These are phyloP conservation scores for Colletotrichum zoysiae DNA, from an alignment of 2,329 filamentous ascomycete genomes.

Conservation along the genomic window DNA sequence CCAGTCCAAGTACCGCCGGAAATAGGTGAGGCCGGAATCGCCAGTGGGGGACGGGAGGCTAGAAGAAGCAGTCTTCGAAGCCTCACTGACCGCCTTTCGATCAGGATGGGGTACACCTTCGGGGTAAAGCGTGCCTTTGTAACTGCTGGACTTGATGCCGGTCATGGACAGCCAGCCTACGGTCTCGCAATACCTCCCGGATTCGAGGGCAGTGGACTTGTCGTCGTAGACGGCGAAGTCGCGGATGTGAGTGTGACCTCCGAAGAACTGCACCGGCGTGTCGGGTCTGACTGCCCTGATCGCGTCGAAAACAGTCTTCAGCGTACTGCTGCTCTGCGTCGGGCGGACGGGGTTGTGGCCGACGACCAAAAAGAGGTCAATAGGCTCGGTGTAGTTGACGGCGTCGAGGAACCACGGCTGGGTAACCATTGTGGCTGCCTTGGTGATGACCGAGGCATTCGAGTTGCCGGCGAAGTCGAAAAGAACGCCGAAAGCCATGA, in stretches of 20 bases:
- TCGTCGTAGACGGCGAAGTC: constrained; percentile 75
- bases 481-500: constrained; percentile 60
- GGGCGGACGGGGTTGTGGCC: constrained; percentile 72
- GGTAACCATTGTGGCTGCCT: constrained; percentile 62
- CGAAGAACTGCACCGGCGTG: constrained; percentile 74
- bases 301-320: constrained; percentile 63
- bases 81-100: constrained; percentile 51
- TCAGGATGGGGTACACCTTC: constrained; percentile 54
- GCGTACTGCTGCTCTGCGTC: constrained; percentile 57
- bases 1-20: constrained; percentile 76
- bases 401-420: constrained; percentile 72
- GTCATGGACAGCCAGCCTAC: constrained; percentile 75
- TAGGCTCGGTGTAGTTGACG: constrained; percentile 63
- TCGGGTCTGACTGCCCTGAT: constrained; percentile 69
- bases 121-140: constrained; percentile 51
- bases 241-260: constrained; percentile 74
- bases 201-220: constrained; percentile 71
- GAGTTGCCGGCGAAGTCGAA: constrained; percentile 67
- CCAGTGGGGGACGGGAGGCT: constrained; percentile 34
- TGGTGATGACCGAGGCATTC: constrained; percentile 71
- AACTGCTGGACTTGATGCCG: constrained; percentile 64
- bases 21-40: constrained; percentile 58
- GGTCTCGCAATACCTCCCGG: constrained; percentile 76
- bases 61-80: neutral
- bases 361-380: constrained; percentile 74